phyloP scores from a whole-genome alignment of 2,329 filamentous ascomycete genomes.

The Aplosporella prunicola region DNA sequence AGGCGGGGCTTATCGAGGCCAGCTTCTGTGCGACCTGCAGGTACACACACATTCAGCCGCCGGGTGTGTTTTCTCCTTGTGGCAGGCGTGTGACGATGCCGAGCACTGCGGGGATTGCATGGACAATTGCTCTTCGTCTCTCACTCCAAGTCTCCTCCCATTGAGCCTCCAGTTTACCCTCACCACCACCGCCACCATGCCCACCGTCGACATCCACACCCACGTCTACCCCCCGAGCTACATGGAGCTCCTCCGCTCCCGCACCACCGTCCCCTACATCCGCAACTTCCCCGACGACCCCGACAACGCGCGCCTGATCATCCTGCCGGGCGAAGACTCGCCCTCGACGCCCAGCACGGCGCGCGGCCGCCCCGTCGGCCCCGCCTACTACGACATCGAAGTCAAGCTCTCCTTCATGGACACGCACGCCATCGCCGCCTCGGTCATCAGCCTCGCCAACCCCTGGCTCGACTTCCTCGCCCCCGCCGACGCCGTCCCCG shows the following conservation, averaged over 20 bases:
- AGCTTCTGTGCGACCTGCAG: too few species aligned
- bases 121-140: too few species aligned
- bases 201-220: slow-evolving; percentile 52
- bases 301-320: slow-evolving; percentile 54
- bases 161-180: too few species aligned
- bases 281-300: slow-evolving; percentile 49
- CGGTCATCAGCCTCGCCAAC: slow-evolving; percentile 81
- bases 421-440: slow-evolving; percentile 68
- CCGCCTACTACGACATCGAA: slow-evolving; percentile 70
- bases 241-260: slow-evolving; percentile 47
- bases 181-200: slow-evolving; percentile 20
- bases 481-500: slow-evolving; percentile 49
- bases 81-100: too few species aligned
- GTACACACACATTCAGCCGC: too few species aligned
- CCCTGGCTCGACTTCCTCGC: slow-evolving; percentile 85
- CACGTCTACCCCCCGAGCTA: slow-evolving; percentile 55
- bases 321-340: slow-evolving; percentile 50
- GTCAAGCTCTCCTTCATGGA: slow-evolving; percentile 86
- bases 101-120: too few species aligned
- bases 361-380: slow-evolving; percentile 72
- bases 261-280: slow-evolving; percentile 59
- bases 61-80: too few species aligned
- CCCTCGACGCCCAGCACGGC: slow-evolving; percentile 41
- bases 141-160: too few species aligned
- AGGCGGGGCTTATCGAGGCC: too few species aligned